These are phyloP conservation scores for Fusarium pseudograminearum DNA, from an alignment of 2,329 filamentous ascomycete species.

Conservation along the genomic window DNA sequence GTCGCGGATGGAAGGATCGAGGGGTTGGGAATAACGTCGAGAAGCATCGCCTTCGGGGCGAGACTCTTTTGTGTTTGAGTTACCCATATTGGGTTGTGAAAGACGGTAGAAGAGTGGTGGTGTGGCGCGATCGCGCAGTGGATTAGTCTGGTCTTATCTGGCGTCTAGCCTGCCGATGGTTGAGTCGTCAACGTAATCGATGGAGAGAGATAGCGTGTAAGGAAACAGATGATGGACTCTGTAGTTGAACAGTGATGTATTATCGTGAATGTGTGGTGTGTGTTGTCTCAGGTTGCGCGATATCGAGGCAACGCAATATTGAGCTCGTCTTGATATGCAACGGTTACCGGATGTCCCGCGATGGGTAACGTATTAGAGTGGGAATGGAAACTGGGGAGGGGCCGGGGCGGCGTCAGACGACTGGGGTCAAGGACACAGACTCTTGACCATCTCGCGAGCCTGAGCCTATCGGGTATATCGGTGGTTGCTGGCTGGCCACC, in stretches of 20 bases:
- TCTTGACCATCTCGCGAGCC: constrained; percentile 39
- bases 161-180: constrained; percentile 4
- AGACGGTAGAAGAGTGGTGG: constrained; percentile 18
- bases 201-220: not conserved
- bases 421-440: constrained; percentile 31
- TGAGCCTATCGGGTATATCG: constrained; percentile 22
- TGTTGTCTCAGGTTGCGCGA: constrained; percentile 14
- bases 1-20: constrained; percentile 44
- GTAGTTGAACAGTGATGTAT: not conserved
- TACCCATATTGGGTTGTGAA: constrained; percentile 52
- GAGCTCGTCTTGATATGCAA: constrained; percentile 34
- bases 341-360: constrained; percentile 42
- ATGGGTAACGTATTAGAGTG: constrained; percentile 7
- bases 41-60: constrained; percentile 48
- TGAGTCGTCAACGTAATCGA: constrained; percentile 11
- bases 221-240: too few species aligned
- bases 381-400: constrained; percentile 30
- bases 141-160: constrained; percentile 20
- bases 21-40: constrained; percentile 41
- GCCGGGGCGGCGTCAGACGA: constrained; percentile 42
- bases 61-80: constrained; percentile 56
- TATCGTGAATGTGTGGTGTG: constrained; percentile 2
- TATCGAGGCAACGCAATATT: constrained; percentile 13
- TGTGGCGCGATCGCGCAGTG: constrained; percentile 37
- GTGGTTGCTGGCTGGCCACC: not conserved